Percentiles rank a stretch among this genome's conserved stretches.
Evolutionary conservation across 257 asterid species (phyloP).

Genomic region (Solanum pennellii): DNA sequence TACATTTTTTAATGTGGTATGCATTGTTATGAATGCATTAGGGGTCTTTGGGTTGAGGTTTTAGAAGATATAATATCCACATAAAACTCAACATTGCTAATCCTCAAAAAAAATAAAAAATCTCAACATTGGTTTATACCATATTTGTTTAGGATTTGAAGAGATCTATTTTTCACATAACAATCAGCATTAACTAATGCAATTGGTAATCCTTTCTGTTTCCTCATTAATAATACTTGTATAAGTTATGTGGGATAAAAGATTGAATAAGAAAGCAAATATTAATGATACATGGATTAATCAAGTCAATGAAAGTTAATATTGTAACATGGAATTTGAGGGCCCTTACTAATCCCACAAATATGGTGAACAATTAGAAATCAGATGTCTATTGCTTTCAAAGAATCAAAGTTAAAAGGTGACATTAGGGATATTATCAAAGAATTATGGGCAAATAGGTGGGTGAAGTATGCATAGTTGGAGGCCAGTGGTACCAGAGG

Average conservation of each 20-base stretch:
- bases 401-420: not conserved
- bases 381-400: not conserved
- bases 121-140: not conserved
- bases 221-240: not conserved
- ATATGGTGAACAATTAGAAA: not conserved
- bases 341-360: not conserved
- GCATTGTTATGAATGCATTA: not conserved
- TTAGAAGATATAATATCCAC: not conserved
- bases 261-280: not conserved
- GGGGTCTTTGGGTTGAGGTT: not conserved
- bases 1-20: not conserved
- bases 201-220: not conserved
- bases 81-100: not conserved
- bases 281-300: not conserved
- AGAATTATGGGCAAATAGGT: not conserved
- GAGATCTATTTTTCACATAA: not conserved
- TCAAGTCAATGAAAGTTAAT: not conserved
- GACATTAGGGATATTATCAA: not conserved
- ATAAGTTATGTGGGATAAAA: not conserved
- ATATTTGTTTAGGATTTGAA: not conserved
- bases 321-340: not conserved
- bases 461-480: not conserved
- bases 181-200: not conserved
- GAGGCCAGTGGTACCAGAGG: not conserved
- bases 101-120: not conserved